Percentiles rank a stretch among this genome's conserved stretches.
Conservation (phyloP, 1,284 basidiomycete genomes). For the Fistulinella cinereoalba region DNA sequence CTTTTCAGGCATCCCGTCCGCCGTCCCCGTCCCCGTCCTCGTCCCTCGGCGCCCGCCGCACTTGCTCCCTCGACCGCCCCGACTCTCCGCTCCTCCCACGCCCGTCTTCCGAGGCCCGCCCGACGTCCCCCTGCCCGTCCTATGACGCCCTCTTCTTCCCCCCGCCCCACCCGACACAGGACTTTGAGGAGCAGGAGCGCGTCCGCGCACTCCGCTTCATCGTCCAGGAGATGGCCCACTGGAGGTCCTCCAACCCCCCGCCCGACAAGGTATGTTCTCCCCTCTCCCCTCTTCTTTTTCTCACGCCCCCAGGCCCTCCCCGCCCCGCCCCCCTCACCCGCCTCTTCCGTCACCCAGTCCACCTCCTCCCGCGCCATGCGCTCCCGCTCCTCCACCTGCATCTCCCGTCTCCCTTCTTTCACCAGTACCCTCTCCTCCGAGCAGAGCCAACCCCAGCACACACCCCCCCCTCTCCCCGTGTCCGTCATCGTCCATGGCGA, state of each 20-base stretch:
- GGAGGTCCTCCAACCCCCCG: conserved; percentile 13
- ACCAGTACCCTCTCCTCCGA: conserved; percentile 35
- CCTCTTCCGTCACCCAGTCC: conserved; percentile 26
- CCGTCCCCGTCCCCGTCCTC: conserved; percentile 33
- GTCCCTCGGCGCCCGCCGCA: conserved; percentile 29
- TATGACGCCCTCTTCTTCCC: conserved; percentile 33
- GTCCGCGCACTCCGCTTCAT: conserved; percentile 31
- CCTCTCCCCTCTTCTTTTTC: neutral
- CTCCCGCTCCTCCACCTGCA: conserved; percentile 33
- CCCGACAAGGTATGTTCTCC: conserved; percentile 28
- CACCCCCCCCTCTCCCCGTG: conserved; percentile 28
- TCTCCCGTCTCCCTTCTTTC: conserved; percentile 33
- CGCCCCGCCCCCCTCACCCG: conserved; percentile 30
- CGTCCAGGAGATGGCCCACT: conserved; percentile 34
- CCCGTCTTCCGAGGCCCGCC: conserved; percentile 21
- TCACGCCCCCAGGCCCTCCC: conserved; percentile 21
- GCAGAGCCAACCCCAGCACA: conserved; percentile 30
- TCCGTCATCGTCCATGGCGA: conserved; percentile 33
- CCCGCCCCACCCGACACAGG: conserved; percentile 5
- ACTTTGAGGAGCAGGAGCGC: conserved; percentile 30
- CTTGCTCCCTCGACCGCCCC: conserved; percentile 22
- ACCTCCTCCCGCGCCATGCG: conserved; percentile 28
- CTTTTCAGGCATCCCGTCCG: conserved; percentile 20
- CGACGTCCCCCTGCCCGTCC: conserved; percentile 28
- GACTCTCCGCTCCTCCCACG: conserved; percentile 33